These are phyloP conservation scores for Pugionium cornutum DNA, from an alignment of 345 rosid genomes.

Conservation along the genomic window DNA sequence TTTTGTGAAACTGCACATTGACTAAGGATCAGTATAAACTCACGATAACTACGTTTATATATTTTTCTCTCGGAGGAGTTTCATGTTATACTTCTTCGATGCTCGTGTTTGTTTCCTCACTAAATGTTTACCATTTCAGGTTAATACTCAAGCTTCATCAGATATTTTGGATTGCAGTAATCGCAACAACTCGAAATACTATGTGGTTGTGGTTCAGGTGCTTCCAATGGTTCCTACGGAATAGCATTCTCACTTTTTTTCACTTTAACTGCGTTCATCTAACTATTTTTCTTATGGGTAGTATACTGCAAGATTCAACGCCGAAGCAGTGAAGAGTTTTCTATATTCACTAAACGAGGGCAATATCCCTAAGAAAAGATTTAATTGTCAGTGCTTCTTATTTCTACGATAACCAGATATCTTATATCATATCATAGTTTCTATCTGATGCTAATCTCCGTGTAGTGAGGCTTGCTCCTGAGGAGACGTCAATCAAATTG, in stretches of 20 bases:
- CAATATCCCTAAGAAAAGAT: constrained; percentile 77
- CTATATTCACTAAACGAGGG: constrained; percentile 66
- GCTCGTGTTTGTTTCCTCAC: background rate
- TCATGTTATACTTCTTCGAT: background rate
- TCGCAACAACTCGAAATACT: constrained; percentile 76
- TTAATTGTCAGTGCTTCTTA: constrained; percentile 65
- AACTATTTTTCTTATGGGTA: constrained; percentile 34
- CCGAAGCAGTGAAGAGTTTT: constrained; percentile 72
- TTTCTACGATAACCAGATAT: too few relatives aligned
- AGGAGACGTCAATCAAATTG: constrained; percentile 65
- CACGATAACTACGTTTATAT: too few relatives aligned
- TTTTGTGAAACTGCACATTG: background rate
- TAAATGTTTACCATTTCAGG: constrained; percentile 43
- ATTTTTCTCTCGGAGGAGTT: too few relatives aligned
- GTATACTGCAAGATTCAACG: constrained; percentile 84
- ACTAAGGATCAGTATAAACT: constrained; percentile 22
- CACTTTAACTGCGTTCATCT: constrained; percentile 1
- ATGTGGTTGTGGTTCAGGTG: constrained; percentile 87
- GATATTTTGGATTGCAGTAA: constrained; percentile 69
- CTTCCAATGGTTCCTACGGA: background rate
- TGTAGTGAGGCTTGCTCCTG: constrained; percentile 96
- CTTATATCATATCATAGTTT: too few relatives aligned
- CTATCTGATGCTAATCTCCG: constrained; percentile 1
- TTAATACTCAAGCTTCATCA: constrained; percentile 77
- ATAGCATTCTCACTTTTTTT: constrained; percentile 11